Evolutionary conservation across 169 alveolate species (phyloP), one percentile per base, ranked within the genome.

Genomic region (Cryptosporidium viatorum): DNA sequence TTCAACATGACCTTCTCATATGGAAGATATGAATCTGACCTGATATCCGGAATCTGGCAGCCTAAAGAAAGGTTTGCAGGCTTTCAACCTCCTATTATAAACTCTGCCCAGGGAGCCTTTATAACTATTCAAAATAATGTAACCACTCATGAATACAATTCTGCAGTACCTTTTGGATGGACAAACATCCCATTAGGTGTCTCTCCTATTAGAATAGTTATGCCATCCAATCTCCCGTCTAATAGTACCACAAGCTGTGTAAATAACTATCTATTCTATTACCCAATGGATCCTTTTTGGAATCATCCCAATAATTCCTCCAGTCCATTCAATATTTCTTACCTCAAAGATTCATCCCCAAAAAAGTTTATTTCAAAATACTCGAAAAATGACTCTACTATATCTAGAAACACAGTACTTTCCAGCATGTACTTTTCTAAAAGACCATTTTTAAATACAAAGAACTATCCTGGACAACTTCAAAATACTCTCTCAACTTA

Each of bases 151-250:
- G 80, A 80, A 33, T 80, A 80, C n/a, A 80, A 80, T 33, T 80
- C 89, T 35, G 89, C 89, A 8, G 89, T 80, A 4, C 89, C 89
- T 65, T 80, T 80, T 65, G 89, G 80, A 62, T 80, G 89, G 89
- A 62, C 89, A 39, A 80, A 80, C 37, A 39, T 65, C 7, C 75
- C 89, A 6, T 14, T 80, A 33, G 80, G 89, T 26, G 75, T 80
- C 37, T 80, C 89, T 6, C 89, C 89, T 1, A 65, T 80, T 21
- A 80, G 55, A 62, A 69, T 80, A n/a, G 52, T 80, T 18, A 35
- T 80, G 50, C 89, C 89, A 18, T 80, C 89, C 16, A 80, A 80
- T 37, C 75, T 80, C 2, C 89, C 89, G 16, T 39, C 59, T 18
- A 37, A 16, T 3, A 41, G 21, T 26, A 12, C 41, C 39, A 9